Evolutionary conservation across 805 yeast genomes (phyloP).

Genomic region (Hanseniaspora nectarophila): DNA sequence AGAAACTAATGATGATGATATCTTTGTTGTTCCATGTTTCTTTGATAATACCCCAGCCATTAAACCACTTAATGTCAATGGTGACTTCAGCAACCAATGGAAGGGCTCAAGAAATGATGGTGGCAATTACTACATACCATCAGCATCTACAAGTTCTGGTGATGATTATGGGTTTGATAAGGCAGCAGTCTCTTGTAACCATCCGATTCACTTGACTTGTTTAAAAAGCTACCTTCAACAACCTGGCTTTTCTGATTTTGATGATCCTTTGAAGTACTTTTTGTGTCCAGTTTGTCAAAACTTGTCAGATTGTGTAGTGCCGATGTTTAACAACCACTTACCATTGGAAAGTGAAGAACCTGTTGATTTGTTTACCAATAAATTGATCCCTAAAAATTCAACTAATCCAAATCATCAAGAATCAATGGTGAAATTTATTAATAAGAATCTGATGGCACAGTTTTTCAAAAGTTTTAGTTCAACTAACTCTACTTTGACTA

Average conservation of each 20-base stretch:
- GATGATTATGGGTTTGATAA: constrained; percentile 18
- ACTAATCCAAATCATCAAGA: neutral
- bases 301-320: constrained; percentile 30
- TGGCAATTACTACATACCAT: neutral
- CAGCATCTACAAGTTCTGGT: constrained; percentile 1
- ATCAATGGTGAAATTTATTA: neutral
- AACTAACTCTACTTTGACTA: neutral
- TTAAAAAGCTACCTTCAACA: constrained; percentile 45
- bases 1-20: constrained; percentile 35
- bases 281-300: constrained; percentile 93
- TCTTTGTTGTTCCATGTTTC: constrained; percentile 50
- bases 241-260: neutral
- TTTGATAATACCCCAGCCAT: constrained; percentile 37
- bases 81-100: constrained; percentile 5
- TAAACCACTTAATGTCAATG: constrained; percentile 29
- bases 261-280: constrained; percentile 28
- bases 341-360: neutral
- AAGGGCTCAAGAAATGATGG: neutral
- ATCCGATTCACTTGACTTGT: constrained; percentile 79
- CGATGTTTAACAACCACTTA: constrained; percentile 17
- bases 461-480: neutral
- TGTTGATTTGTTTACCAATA: constrained; percentile 1
- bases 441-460: neutral
- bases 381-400: neutral
- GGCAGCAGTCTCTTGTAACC: constrained; percentile 77